Conservation (phyloP, 202 grass and related monocot species). For the Alloteropsis angusta region DNA sequence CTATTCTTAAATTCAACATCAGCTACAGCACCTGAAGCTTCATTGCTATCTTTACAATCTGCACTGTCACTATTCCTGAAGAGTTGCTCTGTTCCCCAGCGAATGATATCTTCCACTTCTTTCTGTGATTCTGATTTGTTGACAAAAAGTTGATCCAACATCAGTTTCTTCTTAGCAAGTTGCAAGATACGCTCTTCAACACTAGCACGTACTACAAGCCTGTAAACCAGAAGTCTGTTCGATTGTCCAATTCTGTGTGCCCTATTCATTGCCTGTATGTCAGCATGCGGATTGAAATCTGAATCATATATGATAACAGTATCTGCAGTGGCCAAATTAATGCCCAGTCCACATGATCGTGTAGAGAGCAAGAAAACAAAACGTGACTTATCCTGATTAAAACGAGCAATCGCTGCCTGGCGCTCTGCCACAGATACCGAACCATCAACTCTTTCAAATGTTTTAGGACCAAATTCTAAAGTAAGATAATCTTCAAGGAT, state of each 20-base stretch:
- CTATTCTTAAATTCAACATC: conserved; percentile 76
- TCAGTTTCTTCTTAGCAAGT: conserved; percentile 98
- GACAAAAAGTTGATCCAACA: conserved; percentile 98
- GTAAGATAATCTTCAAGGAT: conserved; percentile 96
- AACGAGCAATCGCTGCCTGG: conserved; percentile 76
- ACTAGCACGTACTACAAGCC: conserved; percentile 93
- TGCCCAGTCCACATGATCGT: conserved; percentile 86
- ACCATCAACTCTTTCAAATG: conserved; percentile 92
- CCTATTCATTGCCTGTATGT: conserved; percentile 98
- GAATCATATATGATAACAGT: conserved; percentile 99
- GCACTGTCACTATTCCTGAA: conserved; percentile 52
- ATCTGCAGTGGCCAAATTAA: conserved; percentile 97
- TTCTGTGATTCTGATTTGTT: conserved; percentile 97
- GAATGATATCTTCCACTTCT: conserved; percentile 98
- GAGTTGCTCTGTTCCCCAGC: conserved; percentile 99
- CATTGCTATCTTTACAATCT: conserved; percentile 57
- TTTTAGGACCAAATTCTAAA: conserved; percentile 69
- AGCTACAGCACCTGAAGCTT: conserved; percentile 43
- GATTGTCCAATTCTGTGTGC: conserved; percentile 98
- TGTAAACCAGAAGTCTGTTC: conserved; percentile 92
- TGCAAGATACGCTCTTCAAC: conserved; percentile 99
- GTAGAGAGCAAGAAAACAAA: conserved; percentile 98
- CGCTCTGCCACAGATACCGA: conserved; percentile 79
- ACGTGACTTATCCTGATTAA: conserved; percentile 88
- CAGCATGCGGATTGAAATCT: conserved; percentile 98